Percentiles rank a stretch among this genome's conserved stretches.
phyloP scores from a whole-genome alignment of 768 basidiomycete species.

The Hygrocybe punicea region DNA sequence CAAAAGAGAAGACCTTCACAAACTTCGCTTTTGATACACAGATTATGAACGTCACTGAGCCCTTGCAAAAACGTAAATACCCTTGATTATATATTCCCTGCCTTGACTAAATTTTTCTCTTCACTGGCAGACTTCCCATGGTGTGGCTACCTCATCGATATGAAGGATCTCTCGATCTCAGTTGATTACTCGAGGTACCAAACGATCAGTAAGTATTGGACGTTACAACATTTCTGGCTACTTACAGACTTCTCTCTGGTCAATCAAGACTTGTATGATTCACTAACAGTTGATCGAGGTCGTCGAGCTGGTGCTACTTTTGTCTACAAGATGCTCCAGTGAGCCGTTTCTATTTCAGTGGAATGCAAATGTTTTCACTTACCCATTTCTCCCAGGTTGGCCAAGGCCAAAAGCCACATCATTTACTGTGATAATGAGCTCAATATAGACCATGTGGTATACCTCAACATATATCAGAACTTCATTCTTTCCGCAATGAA shows the following conservation, averaged over 20 bases:
- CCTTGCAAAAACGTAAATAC: conserved; percentile 41
- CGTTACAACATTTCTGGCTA: background rate
- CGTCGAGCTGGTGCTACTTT: conserved; percentile 65
- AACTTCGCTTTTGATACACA: conserved; percentile 71
- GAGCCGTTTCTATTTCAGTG: conserved; percentile 20
- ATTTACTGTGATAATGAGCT: conserved; percentile 75
- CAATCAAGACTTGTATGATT: conserved; percentile 54
- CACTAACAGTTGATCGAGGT: conserved; percentile 67
- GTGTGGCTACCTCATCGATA: conserved; percentile 86
- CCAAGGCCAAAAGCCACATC: conserved; percentile 70
- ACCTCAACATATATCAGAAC: conserved; percentile 84
- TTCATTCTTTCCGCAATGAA: conserved; percentile 81
- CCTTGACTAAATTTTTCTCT: background rate
- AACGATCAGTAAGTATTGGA: conserved; percentile 47
- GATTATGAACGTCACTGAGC: conserved; percentile 51
- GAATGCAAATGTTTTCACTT: background rate
- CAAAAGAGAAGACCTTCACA: conserved; percentile 81
- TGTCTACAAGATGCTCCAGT: conserved; percentile 72
- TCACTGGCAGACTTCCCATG: conserved; percentile 73
- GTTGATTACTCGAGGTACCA: conserved; percentile 74
- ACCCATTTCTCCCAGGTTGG: conserved; percentile 52
- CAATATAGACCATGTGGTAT: conserved; percentile 59
- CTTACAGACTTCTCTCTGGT: background rate
- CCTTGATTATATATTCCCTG: background rate
- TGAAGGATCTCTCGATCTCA: conserved; percentile 69